Evolutionary conservation across 139 green algal species (phyloP), one percentile per base, ranked within the genome.

Genomic region (Chlorella sorokiniana): DNA sequence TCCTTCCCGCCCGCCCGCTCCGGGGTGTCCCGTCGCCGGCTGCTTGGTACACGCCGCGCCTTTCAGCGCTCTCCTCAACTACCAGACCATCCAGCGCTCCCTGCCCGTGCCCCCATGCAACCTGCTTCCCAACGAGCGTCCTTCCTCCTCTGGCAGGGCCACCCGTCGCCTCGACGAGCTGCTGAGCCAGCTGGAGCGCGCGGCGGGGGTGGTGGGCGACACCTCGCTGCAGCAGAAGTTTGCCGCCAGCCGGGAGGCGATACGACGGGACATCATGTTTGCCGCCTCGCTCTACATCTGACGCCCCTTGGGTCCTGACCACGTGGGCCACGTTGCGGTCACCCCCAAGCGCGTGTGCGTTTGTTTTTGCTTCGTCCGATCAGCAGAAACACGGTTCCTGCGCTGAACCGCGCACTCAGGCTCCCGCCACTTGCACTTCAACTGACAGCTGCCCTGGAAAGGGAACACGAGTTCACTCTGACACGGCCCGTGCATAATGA

Each of bases 251-350:
- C 89, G 88, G 40, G 84, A 90, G 29, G 94, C 86, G 16, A 94
- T 99, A 1, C 86, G 94, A 31, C 63, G 95, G 4, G 96, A 94
- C 81, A 94, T 99, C 83, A 96, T 98, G 79, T 99, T 99, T 88
- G 92, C 95, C 10, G 94, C 94, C 5, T 96, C 90, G 4, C 85
- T 99, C 18, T 99, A 99, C 84, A 84, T 99, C 33, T 97, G 76
- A 82, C 42, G 25, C 41, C 14, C 48, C 48, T 59, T 59, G 48
- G 16, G 48, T 11, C 11, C 48, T 11, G 48, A 59, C 16, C 16
- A 25, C 48, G 14, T 25, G 48, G 48, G 48, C 16, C 14, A 59
- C 48, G 48, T 59, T 59, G 48, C 11, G 14, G 16, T n/a, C n/a
- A n/a, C n/a, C n/a, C n/a, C n/a, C n/a, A n/a, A n/a, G n/a, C n/a